phyloP scores from a whole-genome alignment of 2,329 filamentous ascomycete species.

The Diaporthe nobilis region DNA sequence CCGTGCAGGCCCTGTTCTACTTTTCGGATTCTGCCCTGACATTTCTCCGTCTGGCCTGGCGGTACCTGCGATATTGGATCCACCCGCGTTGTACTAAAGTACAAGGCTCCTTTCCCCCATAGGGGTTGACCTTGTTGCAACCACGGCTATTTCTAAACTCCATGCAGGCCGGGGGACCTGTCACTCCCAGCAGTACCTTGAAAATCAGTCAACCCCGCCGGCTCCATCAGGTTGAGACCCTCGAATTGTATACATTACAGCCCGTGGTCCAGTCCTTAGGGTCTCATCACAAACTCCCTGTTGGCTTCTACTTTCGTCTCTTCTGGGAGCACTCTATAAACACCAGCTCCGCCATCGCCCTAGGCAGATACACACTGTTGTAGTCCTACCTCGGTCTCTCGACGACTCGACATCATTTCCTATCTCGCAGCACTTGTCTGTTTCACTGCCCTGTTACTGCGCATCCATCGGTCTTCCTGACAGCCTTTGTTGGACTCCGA shows the following conservation, averaged over 20 bases:
- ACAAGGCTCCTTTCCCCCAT: constrained; percentile 53
- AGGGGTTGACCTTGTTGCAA: constrained; percentile 56
- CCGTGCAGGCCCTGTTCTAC: constrained; percentile 58
- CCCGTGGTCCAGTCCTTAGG: constrained; percentile 36
- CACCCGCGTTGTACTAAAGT: constrained; percentile 61
- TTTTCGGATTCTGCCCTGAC: constrained; percentile 61
- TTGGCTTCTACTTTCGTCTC: constrained; percentile 27
- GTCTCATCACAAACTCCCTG: not conserved
- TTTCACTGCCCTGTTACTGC: constrained; percentile 18
- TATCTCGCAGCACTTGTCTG: constrained; percentile 28
- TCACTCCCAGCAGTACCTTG: constrained; percentile 55
- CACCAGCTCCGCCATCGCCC: constrained; percentile 25
- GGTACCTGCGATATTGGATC: constrained; percentile 63
- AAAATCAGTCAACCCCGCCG: constrained; percentile 58
- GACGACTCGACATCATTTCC: constrained; percentile 2
- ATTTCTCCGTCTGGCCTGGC: constrained; percentile 61
- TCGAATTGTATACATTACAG: constrained; percentile 43
- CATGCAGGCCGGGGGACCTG: constrained; percentile 58
- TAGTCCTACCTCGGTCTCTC: not conserved
- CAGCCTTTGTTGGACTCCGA: constrained; percentile 8
- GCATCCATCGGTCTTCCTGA: not conserved
- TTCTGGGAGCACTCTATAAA: constrained; percentile 34
- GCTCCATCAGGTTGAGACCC: constrained; percentile 53
- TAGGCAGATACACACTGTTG: constrained; percentile 4
- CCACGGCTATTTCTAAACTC: constrained; percentile 56